Conservation (phyloP, 306 rosid species). For the Corylus heterophylla region DNA sequence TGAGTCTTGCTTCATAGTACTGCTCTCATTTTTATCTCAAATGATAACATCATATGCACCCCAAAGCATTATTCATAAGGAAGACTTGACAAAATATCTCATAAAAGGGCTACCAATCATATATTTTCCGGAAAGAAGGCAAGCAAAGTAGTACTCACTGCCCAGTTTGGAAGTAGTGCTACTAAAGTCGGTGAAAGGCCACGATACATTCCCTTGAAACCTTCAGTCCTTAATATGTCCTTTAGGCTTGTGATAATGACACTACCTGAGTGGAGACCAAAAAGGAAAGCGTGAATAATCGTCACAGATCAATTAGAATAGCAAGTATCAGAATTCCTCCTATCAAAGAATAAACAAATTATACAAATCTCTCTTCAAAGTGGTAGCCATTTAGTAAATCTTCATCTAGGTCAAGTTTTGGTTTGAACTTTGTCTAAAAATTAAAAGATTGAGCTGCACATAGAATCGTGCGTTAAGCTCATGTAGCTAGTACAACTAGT, state of each 20-base stretch:
- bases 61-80: neutral
- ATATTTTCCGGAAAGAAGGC: conserved; percentile 9
- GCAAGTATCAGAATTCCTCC: neutral
- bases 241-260: conserved; percentile 68
- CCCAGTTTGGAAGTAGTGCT: conserved; percentile 99
- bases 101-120: neutral
- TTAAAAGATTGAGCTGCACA: neutral
- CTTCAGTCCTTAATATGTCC: conserved; percentile 73
- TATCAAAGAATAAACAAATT: neutral
- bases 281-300: conserved; percentile 18
- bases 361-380: neutral
- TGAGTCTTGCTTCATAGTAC: conserved; percentile 9
- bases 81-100: neutral
- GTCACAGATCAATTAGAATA: neutral
- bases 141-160: conserved; percentile 62
- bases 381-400: neutral
- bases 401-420: neutral
- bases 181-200: conserved; percentile 94
- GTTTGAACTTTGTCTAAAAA: neutral
- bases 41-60: neutral
- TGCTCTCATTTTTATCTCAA: conserved; percentile 9
- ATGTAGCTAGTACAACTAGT: neutral
- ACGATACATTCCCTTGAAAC: conserved; percentile 86
- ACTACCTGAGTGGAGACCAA: conserved; percentile 59
- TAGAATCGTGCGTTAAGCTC: neutral